Conservation (phyloP, 495 filamentous ascomycete species). For the Tuber brumale region DNA sequence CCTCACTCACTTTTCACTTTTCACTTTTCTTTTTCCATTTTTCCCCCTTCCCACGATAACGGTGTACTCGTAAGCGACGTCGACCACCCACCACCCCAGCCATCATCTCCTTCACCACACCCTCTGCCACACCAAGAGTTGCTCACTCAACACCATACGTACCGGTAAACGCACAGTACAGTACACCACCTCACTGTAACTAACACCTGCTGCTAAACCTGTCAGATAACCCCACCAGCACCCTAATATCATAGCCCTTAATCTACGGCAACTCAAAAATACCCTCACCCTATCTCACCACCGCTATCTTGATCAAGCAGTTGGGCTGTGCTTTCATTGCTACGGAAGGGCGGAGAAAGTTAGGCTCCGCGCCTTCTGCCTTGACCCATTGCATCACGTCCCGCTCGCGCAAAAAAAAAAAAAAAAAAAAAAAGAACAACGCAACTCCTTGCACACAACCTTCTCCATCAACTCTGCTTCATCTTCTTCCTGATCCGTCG, state of each 20-base stretch:
- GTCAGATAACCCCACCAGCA: not conserved
- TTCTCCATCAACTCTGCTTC: conserved; percentile 8
- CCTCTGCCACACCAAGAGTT: conserved; percentile 1
- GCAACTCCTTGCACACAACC: conserved; percentile 3
- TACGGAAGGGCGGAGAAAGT: not conserved
- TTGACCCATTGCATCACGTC: conserved; percentile 7
- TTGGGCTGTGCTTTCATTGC: conserved; percentile 5
- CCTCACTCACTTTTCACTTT: not conserved
- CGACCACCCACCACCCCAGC: not conserved
- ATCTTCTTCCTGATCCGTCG: not conserved
- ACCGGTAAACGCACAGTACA: too few relatives aligned
- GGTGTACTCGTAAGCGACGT: not conserved
- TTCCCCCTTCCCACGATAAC: not conserved
- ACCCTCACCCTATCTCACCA: not conserved
- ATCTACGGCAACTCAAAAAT: not conserved
- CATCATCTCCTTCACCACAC: conserved; percentile 1
- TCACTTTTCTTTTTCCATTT: not conserved
- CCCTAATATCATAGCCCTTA: not conserved
- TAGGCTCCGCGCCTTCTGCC: conserved; percentile 2
- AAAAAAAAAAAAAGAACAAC: conserved; percentile 9
- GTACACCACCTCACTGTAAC: not conserved
- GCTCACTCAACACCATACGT: not conserved
- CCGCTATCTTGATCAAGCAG: not conserved
- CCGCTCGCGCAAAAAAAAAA: conserved; percentile 8
- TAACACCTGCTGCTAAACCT: not conserved